A percentile compares a stretch with the other conserved stretches of the same genome.
These are phyloP conservation scores for Nephelium lappaceum DNA, from an alignment of 345 rosid species.

Conservation along the genomic window DNA sequence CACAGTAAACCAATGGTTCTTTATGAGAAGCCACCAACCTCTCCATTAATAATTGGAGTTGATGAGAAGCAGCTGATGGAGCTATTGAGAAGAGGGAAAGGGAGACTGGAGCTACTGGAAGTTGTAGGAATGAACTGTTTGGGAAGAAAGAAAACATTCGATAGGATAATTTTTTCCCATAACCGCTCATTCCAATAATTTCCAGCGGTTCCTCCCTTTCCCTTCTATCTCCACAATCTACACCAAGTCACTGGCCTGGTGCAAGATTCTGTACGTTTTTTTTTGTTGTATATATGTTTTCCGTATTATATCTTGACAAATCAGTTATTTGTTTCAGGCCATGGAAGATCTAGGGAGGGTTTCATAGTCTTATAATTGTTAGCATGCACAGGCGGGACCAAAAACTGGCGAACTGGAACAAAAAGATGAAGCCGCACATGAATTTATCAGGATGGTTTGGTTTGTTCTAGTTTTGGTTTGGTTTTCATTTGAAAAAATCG, in stretches of 20 bases:
- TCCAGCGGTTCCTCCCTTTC: conserved; percentile 37
- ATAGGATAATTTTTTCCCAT: conserved; percentile 25
- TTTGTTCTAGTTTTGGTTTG: no score
- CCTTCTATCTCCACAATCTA: conserved; percentile 18
- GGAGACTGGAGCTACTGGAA: conserved; percentile 39
- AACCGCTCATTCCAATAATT: conserved; percentile 41
- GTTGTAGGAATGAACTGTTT: conserved; percentile 38
- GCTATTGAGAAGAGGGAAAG: conserved; percentile 24
- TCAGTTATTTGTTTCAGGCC: no score
- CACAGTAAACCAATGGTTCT: not conserved
- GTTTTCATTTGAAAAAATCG: no score
- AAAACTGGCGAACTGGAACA: no score
- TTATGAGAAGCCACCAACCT: not conserved
- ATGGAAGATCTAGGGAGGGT: no score
- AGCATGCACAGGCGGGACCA: no score
- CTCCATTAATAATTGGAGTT: not conserved
- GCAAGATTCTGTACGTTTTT: no score
- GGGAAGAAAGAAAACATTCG: conserved; percentile 23
- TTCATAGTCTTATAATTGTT: no score
- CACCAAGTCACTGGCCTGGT: not conserved
- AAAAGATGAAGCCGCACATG: no score
- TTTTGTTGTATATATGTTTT: no score
- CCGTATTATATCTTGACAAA: no score
- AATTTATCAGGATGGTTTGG: no score
- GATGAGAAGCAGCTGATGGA: not conserved